Evolutionary conservation across 2,329 filamentous ascomycete species (phyloP), one percentile per base, ranked within the genome.

Genomic region (Amesomyces nigricolor): DNA sequence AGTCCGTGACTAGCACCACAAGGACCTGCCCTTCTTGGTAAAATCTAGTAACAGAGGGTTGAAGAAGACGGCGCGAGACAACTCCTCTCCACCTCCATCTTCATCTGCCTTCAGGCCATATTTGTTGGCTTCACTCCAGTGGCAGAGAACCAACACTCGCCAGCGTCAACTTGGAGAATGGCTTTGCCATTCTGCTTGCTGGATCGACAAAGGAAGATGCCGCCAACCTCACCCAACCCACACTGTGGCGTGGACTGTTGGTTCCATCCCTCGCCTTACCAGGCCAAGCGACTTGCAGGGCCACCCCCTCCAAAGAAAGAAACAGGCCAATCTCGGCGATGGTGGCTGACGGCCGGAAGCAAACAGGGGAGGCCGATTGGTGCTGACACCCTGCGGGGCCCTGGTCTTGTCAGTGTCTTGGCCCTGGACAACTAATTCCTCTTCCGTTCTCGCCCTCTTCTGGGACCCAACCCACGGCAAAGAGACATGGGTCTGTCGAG

Each of bases 321-420:
- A 7, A 16, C 26, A 29, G 30, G 45, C 43, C 40, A n/a, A 29
- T 9, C 10, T 35, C 47, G 35, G 17, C 47, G 22, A 47, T 47
- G 52, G 38, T 56, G 48, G 53, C 45, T 58, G 56, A 54, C 52
- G n/a, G 11, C 19, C 37, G 10, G 42, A 1, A 3, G n/a, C 37
- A 22, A 30, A 30, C 50, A 43, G 43, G 38, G 46, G 38, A 29
- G 19, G 38, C 30, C 13, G 40, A 54, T 54, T 48, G 53, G 56
- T 14, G 32, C 46, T 30, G 29, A 32, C 19, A 11, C 11, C 50
- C 53, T 58, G 53, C 56, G 51, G 58, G 58, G 58, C 50, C 43
- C 30, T 22, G n/a, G 11, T 16, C 48, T 47, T 39, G 54, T 53
- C 47, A 40, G 30, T 22, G 11, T 16, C 48, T 47, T 39, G 54